Conservation (phyloP, 306 rosid genomes). For the Prunus mume region DNA sequence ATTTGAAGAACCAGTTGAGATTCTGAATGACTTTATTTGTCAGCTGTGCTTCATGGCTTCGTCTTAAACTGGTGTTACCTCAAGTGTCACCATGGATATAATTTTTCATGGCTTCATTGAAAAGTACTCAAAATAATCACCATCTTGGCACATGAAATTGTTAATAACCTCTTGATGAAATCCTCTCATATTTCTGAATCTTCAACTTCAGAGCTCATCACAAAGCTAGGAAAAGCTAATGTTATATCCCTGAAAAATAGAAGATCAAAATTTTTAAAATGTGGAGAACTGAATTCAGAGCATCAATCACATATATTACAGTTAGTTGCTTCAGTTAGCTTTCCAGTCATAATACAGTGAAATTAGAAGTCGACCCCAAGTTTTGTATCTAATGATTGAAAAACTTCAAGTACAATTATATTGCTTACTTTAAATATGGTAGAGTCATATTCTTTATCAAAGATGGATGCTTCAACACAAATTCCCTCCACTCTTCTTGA, state of each 20-base stretch:
- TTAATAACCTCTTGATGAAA: slow-evolving; percentile 5
- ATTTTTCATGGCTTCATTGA: not conserved
- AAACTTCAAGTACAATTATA: slow-evolving; percentile 10
- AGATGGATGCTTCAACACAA: slow-evolving; percentile 72
- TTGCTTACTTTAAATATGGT: slow-evolving; percentile 70
- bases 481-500: slow-evolving; percentile 89
- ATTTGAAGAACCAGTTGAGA: slow-evolving; percentile 1
- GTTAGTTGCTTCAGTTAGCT: not conserved
- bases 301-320: not conserved
- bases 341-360: not conserved
- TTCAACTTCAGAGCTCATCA: slow-evolving; percentile 52
- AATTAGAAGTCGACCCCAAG: not conserved
- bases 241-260: slow-evolving; percentile 69
- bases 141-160: slow-evolving; percentile 6
- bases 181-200: slow-evolving; percentile 43
- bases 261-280: not conserved
- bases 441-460: slow-evolving; percentile 85
- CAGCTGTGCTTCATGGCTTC: slow-evolving; percentile 3
- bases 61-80: not conserved
- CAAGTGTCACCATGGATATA: not conserved
- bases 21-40: slow-evolving; percentile 5
- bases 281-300: not conserved
- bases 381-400: slow-evolving; percentile 3
- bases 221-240: slow-evolving; percentile 81
- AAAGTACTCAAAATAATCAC: not conserved